phyloP scores from a whole-genome alignment of 306 rosid genomes.

The Vigna trinervia region DNA sequence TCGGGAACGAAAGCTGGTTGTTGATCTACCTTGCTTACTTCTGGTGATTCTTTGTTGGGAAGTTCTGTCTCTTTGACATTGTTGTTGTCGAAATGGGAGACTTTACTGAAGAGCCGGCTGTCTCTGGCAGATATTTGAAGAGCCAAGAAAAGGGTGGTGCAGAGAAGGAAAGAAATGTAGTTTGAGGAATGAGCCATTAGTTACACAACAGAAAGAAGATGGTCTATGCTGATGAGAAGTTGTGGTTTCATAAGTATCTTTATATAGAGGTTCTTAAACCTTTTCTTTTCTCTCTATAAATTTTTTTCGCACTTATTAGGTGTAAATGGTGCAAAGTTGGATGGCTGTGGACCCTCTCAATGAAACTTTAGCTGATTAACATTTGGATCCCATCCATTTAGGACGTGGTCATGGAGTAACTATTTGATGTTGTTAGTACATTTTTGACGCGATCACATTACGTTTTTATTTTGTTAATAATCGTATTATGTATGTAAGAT shows the following conservation, averaged over 20 bases:
- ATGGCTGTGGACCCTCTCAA: constrained; percentile 66
- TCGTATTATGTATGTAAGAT: neutral
- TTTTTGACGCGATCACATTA: too few species aligned
- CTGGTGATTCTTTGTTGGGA: constrained; percentile 47
- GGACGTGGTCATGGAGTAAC: neutral
- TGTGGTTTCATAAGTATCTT: constrained; percentile 23
- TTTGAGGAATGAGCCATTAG: constrained; percentile 63
- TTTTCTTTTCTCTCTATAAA: neutral
- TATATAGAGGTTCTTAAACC: constrained; percentile 47
- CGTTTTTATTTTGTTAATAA: neutral
- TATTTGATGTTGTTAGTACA: too few species aligned
- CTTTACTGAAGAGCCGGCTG: constrained; percentile 86
- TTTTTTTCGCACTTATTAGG: constrained; percentile 57
- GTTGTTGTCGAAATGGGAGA: constrained; percentile 53
- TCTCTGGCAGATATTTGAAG: constrained; percentile 71
- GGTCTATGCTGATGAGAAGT: constrained; percentile 29
- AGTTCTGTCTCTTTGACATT: constrained; percentile 51
- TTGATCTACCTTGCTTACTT: constrained; percentile 52
- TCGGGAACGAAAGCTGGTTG: constrained; percentile 71
- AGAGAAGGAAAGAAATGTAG: constrained; percentile 47
- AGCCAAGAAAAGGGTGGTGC: constrained; percentile 56
- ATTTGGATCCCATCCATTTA: neutral
- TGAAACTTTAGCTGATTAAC: constrained; percentile 36
- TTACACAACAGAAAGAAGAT: constrained; percentile 13
- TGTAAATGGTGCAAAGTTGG: constrained; percentile 49